phyloP scores from a whole-genome alignment of 768 basidiomycete genomes.

The Serendipita sp. region DNA sequence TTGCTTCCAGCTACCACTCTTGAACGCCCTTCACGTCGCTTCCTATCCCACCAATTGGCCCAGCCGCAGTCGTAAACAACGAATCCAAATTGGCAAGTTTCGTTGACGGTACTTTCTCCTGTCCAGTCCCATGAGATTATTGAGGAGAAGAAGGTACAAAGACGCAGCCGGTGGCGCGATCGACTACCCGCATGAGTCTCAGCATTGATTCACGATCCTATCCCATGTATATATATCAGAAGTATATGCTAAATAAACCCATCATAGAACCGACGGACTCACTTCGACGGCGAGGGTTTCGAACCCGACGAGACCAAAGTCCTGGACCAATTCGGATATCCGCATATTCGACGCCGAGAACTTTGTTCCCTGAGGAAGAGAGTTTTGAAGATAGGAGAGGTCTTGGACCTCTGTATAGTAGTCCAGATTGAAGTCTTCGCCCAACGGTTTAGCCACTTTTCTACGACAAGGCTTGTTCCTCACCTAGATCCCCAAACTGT shows the following conservation, averaged over 20 bases:
- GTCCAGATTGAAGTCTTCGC: conserved; percentile 83
- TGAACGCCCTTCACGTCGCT: too few species aligned
- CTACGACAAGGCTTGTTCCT: conserved; percentile 13
- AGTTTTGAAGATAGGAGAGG: conserved; percentile 68
- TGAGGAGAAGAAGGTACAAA: too few species aligned
- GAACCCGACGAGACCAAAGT: conserved; percentile 83
- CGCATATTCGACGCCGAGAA: conserved; percentile 73
- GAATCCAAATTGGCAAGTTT: too few species aligned
- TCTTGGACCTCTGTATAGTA: conserved; percentile 99
- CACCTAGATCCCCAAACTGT: conserved; percentile 84
- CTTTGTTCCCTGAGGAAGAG: conserved; percentile 49
- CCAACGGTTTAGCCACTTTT: not conserved
- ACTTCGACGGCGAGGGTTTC: conserved; percentile 96
- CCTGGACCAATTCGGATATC: conserved; percentile 84
- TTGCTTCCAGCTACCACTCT: too few species aligned
- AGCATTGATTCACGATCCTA: conserved; percentile 93
- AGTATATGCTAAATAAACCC: conserved; percentile 4
- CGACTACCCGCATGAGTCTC: too few species aligned
- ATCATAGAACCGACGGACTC: conserved; percentile 12
- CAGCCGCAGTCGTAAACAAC: too few species aligned
- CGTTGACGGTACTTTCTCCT: too few species aligned
- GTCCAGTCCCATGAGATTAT: too few species aligned
- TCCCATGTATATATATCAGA: not conserved
- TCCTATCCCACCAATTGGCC: too few species aligned
- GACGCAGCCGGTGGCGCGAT: too few species aligned